A percentile compares a stretch with the other conserved stretches of the same genome.
Conservation (phyloP, 2,329 filamentous ascomycete genomes). For the Xylariaceae sp. region DNA sequence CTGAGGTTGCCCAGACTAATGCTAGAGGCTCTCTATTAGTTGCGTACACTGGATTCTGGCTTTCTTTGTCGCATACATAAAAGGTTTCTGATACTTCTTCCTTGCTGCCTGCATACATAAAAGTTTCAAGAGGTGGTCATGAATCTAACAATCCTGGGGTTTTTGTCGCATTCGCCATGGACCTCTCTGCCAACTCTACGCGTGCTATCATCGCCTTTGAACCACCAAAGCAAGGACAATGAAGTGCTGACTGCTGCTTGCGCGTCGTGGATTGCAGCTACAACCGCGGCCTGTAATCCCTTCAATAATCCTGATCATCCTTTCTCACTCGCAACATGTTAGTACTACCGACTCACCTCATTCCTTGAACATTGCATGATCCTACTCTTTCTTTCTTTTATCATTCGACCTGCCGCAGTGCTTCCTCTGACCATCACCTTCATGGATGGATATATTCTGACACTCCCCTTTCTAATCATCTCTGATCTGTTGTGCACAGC, state of each 20-base stretch:
- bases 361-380: background rate
- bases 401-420: background rate
- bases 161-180: background rate
- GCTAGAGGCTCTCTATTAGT: background rate
- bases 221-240: background rate
- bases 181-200: background rate
- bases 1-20: background rate
- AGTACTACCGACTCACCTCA: background rate
- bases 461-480: background rate
- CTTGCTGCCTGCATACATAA: background rate
- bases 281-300: background rate
- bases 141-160: background rate
- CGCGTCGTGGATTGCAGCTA: background rate
- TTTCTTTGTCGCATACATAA: background rate
- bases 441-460: background rate
- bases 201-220: background rate
- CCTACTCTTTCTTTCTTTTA: background rate
- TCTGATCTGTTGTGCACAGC: background rate
- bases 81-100: background rate
- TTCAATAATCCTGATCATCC: background rate
- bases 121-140: background rate
- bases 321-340: background rate
- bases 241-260: background rate
- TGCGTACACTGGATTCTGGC: background rate
- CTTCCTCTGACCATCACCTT: background rate